These are phyloP conservation scores for Penicillium vulpinum DNA, from an alignment of 2,329 filamentous ascomycete genomes.

Conservation along the genomic window DNA sequence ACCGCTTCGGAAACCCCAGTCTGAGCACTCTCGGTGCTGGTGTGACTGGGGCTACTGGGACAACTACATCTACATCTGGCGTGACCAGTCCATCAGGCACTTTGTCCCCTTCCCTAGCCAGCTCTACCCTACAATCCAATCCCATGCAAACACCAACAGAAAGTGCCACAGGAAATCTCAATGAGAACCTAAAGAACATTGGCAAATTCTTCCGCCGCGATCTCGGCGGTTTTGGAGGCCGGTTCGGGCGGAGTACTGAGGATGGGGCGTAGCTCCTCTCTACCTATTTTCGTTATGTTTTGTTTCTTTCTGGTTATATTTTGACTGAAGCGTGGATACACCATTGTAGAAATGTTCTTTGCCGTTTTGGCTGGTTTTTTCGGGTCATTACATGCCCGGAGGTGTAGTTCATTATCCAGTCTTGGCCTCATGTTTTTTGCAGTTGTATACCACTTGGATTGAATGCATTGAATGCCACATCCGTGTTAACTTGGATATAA, in stretches of 20 bases:
- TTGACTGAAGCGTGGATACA: not conserved
- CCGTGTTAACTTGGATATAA: not conserved
- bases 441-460: slow-evolving; percentile 6
- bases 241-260: slow-evolving; percentile 58
- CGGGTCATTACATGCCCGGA: not conserved
- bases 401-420: not conserved
- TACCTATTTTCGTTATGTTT: not conserved
- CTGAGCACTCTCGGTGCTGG: slow-evolving; percentile 36
- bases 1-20: slow-evolving; percentile 67
- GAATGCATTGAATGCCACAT: not conserved
- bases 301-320: not conserved
- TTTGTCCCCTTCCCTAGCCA: slow-evolving; percentile 25
- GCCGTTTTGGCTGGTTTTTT: not conserved
- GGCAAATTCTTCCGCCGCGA: slow-evolving; percentile 95
- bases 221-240: slow-evolving; percentile 70
- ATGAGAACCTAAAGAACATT: slow-evolving; percentile 92
- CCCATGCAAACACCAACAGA: slow-evolving; percentile 25
- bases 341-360: not conserved
- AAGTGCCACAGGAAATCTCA: slow-evolving; percentile 67
- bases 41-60: slow-evolving; percentile 31
- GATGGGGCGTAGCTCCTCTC: slow-evolving; percentile 13
- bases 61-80: slow-evolving; percentile 33
- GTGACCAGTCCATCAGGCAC: slow-evolving; percentile 26
- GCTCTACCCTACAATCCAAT: slow-evolving; percentile 23
- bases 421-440: not conserved